Base-by-base conservation (phyloP, 352 stramenopile species). In the Globisporangium cederbergense region DNA sequence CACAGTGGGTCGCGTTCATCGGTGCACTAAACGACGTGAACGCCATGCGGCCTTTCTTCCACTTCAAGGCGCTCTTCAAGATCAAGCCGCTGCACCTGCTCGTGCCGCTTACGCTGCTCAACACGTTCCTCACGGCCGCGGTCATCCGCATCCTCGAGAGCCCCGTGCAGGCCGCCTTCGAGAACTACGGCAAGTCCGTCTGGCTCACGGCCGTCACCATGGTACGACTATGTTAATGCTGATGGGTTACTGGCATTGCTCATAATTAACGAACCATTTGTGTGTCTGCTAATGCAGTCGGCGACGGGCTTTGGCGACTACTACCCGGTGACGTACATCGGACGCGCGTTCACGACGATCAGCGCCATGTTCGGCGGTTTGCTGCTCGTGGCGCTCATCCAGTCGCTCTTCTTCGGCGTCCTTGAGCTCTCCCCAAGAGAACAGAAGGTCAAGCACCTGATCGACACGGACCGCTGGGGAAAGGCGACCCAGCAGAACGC, bases 51-150 rank as follows among this genome's bases (percentile, higher is more conserved):
- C 83, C 83, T 7, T 88, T 87, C 53, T 92, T 92, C 53, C 83
- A 92, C 62, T 92, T 92, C 64, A 90, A 90, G 46, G 76, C 81
- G 38, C 77, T 92, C 20, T 92, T 92, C 68, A 90, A 88, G 65
- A 78, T 88, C 43, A 72, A 72, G 8, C 83, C 83, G 32, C 67
- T 90, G 40, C 75, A 81, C 16, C 64, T 92, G 8, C 64, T 92
- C n/a, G 57, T 92, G 36, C 78, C 78, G 0, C 60, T 90, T 30
- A 73, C 79, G 47, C 50, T 88, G 40, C 62, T 90, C 18, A 84
- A 81, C 60, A 79, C 74, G 30, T 74, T 89, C 46, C 65, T 92
- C 40, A 85, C 79, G 11, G 79, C 83, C 10, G 81, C 77, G n/a
- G 75, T 92, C 61, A 76, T 92, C 42, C 83, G 83, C n/a, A 84